phyloP scores from a whole-genome alignment of 108 stramenopile genomes.

The Conticribra weissflogii region DNA sequence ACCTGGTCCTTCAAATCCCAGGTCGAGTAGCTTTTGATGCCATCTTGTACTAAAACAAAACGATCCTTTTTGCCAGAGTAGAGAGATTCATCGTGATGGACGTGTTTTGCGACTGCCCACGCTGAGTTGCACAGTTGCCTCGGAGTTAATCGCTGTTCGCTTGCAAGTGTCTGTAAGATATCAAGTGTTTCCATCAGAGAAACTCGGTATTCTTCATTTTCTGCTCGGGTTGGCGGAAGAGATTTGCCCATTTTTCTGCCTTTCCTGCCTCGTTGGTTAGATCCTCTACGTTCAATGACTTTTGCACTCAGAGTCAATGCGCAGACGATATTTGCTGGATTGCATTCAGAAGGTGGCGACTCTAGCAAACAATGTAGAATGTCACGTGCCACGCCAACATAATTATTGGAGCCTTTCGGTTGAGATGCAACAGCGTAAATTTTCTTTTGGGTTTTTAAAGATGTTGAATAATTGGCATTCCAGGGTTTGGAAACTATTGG shows the following conservation, averaged over 20 bases:
- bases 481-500: constrained; percentile 53
- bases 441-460: constrained; percentile 56
- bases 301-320: constrained; percentile 82
- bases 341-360: constrained; percentile 59
- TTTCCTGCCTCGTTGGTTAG: constrained; percentile 7
- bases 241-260: background rate
- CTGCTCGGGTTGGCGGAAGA: too few species aligned
- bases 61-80: constrained; percentile 14
- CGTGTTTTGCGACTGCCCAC: constrained; percentile 81
- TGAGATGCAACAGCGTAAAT: constrained; percentile 45
- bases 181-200: constrained; percentile 54
- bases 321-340: constrained; percentile 80
- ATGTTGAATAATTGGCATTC: constrained; percentile 58
- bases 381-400: constrained; percentile 36
- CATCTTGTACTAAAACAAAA: constrained; percentile 27
- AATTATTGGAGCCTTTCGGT: constrained; percentile 11
- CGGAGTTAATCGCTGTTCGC: constrained; percentile 46
- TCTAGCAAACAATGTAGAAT: constrained; percentile 58
- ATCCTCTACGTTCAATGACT: constrained; percentile 13
- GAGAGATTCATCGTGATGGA: constrained; percentile 49
- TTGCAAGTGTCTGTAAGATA: constrained; percentile 46
- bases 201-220: constrained; percentile 46
- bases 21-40: constrained; percentile 18
- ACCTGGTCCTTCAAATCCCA: constrained; percentile 39
- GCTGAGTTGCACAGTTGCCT: constrained; percentile 80